These are phyloP conservation scores for Arxiozyma bovina DNA, from an alignment of 1,139 yeast species.

Conservation along the genomic window DNA sequence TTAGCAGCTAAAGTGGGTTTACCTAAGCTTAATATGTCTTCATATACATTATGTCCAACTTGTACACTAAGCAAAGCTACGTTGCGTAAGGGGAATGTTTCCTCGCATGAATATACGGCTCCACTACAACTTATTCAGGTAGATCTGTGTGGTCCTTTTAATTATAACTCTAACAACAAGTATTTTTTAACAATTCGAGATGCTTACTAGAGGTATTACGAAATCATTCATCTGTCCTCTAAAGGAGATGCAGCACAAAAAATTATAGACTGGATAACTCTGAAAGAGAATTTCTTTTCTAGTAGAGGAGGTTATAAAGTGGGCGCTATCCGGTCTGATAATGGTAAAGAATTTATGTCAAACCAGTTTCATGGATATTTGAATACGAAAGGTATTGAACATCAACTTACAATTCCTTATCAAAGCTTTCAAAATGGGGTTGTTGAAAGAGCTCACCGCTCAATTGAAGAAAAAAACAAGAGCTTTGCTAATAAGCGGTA, in stretches of 20 bases:
- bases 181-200: slow-evolving; percentile 5
- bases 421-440: slow-evolving; percentile 9
- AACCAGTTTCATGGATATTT: slow-evolving; percentile 1
- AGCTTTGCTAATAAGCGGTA: slow-evolving; percentile 4
- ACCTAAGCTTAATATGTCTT: not conserved
- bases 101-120: not conserved
- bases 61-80: not conserved
- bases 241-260: slow-evolving; percentile 2
- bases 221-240: slow-evolving; percentile 1
- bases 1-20: not conserved
- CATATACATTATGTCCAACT: not conserved
- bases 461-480: slow-evolving; percentile 3
- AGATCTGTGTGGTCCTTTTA: slow-evolving; percentile 5
- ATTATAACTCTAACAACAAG: not conserved
- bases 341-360: slow-evolving; percentile 5
- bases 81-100: not conserved
- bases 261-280: slow-evolving; percentile 4
- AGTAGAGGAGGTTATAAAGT: slow-evolving; percentile 4
- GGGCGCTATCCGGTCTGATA: slow-evolving; percentile 3
- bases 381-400: slow-evolving; percentile 1
- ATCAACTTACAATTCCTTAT: slow-evolving; percentile 7
- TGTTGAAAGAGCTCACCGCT: slow-evolving; percentile 5
- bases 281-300: slow-evolving; percentile 1
- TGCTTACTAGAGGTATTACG: slow-evolving; percentile 1
- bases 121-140: slow-evolving; percentile 4